phyloP scores from a whole-genome alignment of 306 rosid species.

The Ormosia semicastrata region DNA sequence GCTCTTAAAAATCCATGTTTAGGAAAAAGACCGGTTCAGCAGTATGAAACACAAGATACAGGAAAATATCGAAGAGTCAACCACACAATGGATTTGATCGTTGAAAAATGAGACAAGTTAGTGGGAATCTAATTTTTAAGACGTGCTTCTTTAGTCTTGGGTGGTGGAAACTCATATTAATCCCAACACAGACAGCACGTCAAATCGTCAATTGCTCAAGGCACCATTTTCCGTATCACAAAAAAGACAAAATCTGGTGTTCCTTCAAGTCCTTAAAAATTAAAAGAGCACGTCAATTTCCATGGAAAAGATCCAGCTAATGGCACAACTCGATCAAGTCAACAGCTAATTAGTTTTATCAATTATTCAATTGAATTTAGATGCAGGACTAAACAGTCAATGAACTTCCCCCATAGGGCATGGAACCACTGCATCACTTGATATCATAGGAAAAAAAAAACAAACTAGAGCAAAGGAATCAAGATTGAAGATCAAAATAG shows the following conservation, averaged over 20 bases:
- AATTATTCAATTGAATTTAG: neutral
- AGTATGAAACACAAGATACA: neutral
- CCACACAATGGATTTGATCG: neutral
- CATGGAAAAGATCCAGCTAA: neutral
- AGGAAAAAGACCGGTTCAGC: neutral
- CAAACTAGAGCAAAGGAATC: neutral
- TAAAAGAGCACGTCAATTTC: conserved; percentile 9
- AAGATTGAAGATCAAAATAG: neutral
- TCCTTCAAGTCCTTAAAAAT: neutral
- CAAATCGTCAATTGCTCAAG: neutral
- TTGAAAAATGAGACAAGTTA: neutral
- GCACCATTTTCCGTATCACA: neutral
- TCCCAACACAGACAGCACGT: neutral
- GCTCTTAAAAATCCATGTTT: neutral
- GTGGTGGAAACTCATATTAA: conserved; percentile 28
- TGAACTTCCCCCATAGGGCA: too few species aligned
- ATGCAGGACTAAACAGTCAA: neutral
- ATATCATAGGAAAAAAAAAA: neutral
- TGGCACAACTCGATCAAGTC: conserved; percentile 15
- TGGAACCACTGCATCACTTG: too few species aligned
- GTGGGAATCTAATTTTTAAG: conserved; percentile 22
- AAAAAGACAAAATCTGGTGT: neutral
- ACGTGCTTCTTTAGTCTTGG: neutral
- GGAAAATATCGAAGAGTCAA: conserved; percentile 9
- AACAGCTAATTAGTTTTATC: neutral